A percentile compares a stretch with the other conserved stretches of the same genome.
Conservation (phyloP, 2,329 filamentous ascomycete genomes). For the Aspergillus texensis region DNA sequence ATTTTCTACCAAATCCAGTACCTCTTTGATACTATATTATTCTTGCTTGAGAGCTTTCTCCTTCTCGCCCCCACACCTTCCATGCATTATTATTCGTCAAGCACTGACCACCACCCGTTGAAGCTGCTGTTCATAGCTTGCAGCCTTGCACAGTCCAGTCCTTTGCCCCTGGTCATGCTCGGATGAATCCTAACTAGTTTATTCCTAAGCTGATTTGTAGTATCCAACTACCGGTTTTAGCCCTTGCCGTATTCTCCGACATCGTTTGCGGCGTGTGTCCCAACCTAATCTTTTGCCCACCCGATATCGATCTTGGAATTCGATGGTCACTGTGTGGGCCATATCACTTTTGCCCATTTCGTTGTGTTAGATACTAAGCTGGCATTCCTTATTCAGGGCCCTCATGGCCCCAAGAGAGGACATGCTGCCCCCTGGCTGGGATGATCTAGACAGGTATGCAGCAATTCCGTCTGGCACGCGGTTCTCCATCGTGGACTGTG, state of each 20-base stretch:
- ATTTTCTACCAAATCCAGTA: neutral
- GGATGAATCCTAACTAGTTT: slow-evolving; percentile 1
- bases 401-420: slow-evolving; percentile 45
- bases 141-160: neutral
- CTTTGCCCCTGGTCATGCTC: slow-evolving; percentile 4
- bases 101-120: slow-evolving; percentile 5
- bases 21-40: neutral
- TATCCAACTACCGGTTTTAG: slow-evolving; percentile 21
- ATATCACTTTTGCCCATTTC: neutral
- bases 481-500: neutral
- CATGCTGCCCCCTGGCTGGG: slow-evolving; percentile 44
- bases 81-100: slow-evolving; percentile 15
- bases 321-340: slow-evolving; percentile 14
- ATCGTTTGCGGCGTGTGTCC: slow-evolving; percentile 17
- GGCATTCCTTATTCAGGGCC: slow-evolving; percentile 40
- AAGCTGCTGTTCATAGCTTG: slow-evolving; percentile 3
- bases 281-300: slow-evolving; percentile 11
- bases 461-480: neutral
- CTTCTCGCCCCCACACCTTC: slow-evolving; percentile 5
- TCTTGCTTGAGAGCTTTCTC: slow-evolving; percentile 1
- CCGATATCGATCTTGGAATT: slow-evolving; percentile 8
- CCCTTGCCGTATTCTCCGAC: slow-evolving; percentile 18
- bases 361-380: slow-evolving; percentile 16
- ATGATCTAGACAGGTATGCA: slow-evolving; percentile 44
- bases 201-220: slow-evolving; percentile 12